Percentiles rank a stretch among this genome's conserved stretches.
phyloP scores from a whole-genome alignment of 371 early-diverging fungal species.

The Rhizopus stolonifer region DNA sequence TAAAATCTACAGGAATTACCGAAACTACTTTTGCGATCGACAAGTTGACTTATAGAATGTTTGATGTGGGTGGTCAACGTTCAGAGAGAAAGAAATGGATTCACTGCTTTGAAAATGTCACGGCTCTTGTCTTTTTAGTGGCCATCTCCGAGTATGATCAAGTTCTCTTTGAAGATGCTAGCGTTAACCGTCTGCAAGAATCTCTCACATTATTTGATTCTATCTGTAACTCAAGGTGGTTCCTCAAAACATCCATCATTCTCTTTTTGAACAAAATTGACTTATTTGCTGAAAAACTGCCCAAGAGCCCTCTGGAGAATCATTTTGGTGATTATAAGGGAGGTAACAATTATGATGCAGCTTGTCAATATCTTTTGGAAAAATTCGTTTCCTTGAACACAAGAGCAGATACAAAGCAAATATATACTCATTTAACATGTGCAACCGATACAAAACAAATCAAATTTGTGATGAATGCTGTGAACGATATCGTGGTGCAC shows the following conservation, averaged over 20 bases:
- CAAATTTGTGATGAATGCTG: slow-evolving; percentile 67
- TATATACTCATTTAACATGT: slow-evolving; percentile 56
- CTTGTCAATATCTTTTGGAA: slow-evolving; percentile 43
- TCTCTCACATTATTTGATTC: slow-evolving; percentile 70
- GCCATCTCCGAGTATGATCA: slow-evolving; percentile 94
- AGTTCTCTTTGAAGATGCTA: slow-evolving; percentile 89
- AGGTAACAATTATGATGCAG: slow-evolving; percentile 54
- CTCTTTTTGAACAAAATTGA: slow-evolving; percentile 85
- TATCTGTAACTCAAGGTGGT: slow-evolving; percentile 80
- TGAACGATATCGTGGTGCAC: slow-evolving; percentile 71
- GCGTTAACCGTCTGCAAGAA: slow-evolving; percentile 93
- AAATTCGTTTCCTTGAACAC: slow-evolving; percentile 43
- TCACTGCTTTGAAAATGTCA: slow-evolving; percentile 93
- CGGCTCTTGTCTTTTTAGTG: slow-evolving; percentile 88
- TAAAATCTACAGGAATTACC: slow-evolving; percentile 85
- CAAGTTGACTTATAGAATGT: slow-evolving; percentile 82
- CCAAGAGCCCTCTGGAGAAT: slow-evolving; percentile 58
- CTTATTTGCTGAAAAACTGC: slow-evolving; percentile 71
- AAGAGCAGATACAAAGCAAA: slow-evolving; percentile 42
- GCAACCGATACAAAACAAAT: slow-evolving; percentile 73
- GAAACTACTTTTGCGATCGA: slow-evolving; percentile 86
- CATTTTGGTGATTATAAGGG: slow-evolving; percentile 76
- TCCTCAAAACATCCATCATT: slow-evolving; percentile 75
- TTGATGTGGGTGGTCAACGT: slow-evolving; percentile 94
- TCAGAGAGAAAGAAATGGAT: slow-evolving; percentile 94